Conservation (phyloP, 768 basidiomycete species). For the Suillus plorans region DNA sequence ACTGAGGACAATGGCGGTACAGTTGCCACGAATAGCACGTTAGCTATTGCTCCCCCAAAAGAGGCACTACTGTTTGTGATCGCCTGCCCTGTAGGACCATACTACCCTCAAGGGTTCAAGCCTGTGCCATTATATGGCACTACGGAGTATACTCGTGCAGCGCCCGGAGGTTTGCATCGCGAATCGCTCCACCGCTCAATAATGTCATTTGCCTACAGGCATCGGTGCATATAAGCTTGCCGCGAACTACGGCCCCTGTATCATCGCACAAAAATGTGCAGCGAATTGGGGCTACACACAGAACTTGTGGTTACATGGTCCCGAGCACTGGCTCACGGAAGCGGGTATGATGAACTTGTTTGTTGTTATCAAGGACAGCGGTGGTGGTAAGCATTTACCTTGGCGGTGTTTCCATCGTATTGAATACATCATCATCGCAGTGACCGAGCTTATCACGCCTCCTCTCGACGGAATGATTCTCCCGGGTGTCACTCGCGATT, state of each 20-base stretch:
- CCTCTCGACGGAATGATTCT: conserved; percentile 66
- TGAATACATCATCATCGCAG: conserved; percentile 22
- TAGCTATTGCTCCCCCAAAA: conserved; percentile 56
- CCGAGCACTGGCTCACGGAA: conserved; percentile 50
- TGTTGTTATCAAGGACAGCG: conserved; percentile 68
- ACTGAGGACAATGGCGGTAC: conserved; percentile 7
- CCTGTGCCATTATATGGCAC: conserved; percentile 85
- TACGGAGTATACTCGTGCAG: conserved; percentile 79
- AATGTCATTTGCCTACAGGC: conserved; percentile 38
- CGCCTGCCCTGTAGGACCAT: conserved; percentile 68
- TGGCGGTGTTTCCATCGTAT: neutral
- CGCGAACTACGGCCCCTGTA: conserved; percentile 85
- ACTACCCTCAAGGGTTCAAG: conserved; percentile 86
- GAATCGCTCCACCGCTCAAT: neutral
- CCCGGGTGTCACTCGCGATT: conserved; percentile 66
- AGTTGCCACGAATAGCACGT: conserved; percentile 67
- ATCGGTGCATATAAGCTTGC: conserved; percentile 89
- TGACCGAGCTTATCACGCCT: conserved; percentile 60
- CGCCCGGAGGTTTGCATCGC: conserved; percentile 64
- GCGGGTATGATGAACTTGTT: conserved; percentile 96
- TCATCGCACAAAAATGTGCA: conserved; percentile 80
- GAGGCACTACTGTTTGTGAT: conserved; percentile 69
- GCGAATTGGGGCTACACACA: conserved; percentile 78
- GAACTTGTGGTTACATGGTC: conserved; percentile 87
- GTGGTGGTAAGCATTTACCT: conserved; percentile 49